Conservation (phyloP, 129 eudicot species). For the Artemisia annua region DNA sequence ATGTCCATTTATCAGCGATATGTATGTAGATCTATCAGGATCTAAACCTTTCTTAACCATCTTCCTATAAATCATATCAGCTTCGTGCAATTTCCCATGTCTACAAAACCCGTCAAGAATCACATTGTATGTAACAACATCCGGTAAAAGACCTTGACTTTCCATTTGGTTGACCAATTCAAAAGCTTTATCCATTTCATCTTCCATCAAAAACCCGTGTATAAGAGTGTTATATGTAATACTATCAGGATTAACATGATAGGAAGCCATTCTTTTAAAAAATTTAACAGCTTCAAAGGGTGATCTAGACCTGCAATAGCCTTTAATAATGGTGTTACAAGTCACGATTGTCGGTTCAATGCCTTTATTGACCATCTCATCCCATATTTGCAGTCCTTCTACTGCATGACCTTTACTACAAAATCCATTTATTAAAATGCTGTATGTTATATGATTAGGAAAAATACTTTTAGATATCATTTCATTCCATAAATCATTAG, state of each 20-base stretch:
- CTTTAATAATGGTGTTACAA: conserved; percentile 66
- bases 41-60: conserved; percentile 55
- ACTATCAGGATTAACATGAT: conserved; percentile 47
- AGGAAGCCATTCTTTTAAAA: conserved; percentile 39
- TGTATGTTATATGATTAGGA: conserved; percentile 61
- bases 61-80: conserved; percentile 48
- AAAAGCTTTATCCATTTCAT: conserved; percentile 53
- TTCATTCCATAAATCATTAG: conserved; percentile 48
- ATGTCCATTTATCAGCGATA: conserved; percentile 71
- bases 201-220: conserved; percentile 64
- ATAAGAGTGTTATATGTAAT: conserved; percentile 67
- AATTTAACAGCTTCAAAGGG: conserved; percentile 41
- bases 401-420: conserved; percentile 48
- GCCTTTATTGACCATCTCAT: conserved; percentile 65
- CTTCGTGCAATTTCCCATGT: conserved; percentile 69
- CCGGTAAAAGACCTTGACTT: conserved; percentile 53
- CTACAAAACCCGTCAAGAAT: conserved; percentile 69
- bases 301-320: conserved; percentile 58
- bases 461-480: conserved; percentile 47
- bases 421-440: conserved; percentile 67
- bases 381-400: conserved; percentile 62
- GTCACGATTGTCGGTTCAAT: conserved; percentile 62
- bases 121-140: conserved; percentile 67
- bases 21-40: conserved; percentile 66
- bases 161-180: conserved; percentile 62